Percentiles rank a stretch among this genome's conserved stretches.
phyloP scores from a whole-genome alignment of 441 rosid species.

The Eutrema salsugineum region DNA sequence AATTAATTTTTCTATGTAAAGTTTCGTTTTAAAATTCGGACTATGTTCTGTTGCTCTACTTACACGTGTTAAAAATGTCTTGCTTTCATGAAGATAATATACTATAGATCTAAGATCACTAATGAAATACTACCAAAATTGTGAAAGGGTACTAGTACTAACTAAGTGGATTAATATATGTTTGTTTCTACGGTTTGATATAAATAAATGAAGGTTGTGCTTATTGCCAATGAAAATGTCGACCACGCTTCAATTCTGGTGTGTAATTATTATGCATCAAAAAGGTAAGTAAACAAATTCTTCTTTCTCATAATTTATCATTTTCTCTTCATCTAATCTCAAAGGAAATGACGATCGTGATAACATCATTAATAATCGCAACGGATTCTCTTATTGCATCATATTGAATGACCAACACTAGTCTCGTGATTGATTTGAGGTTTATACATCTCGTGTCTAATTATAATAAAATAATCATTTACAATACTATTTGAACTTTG shows the following conservation, averaged over 20 bases:
- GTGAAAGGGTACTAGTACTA: not conserved
- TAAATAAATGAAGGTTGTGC: not conserved
- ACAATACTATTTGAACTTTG: not conserved
- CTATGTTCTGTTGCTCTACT: too few species aligned
- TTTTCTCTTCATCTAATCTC: not conserved
- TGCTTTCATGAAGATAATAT: too few species aligned
- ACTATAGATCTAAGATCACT: too few species aligned
- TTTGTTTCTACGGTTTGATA: conserved; percentile 3
- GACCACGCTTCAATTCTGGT: conserved; percentile 16
- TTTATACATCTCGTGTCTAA: not conserved
- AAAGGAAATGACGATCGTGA: not conserved
- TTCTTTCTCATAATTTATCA: not conserved
- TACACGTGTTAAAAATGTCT: too few species aligned
- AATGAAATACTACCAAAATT: not conserved
- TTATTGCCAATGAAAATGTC: conserved; percentile 27
- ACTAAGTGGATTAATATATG: not conserved
- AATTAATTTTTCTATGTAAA: too few species aligned
- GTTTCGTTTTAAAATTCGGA: too few species aligned
- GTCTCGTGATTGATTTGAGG: not conserved
- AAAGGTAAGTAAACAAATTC: not conserved
- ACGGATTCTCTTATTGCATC: not conserved
- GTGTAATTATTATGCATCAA: conserved; percentile 8
- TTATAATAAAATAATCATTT: not conserved
- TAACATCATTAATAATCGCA: not conserved
- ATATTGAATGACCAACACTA: not conserved